These are phyloP conservation scores for Boechera retrofracta DNA, from an alignment of 345 rosid species.

Conservation along the genomic window DNA sequence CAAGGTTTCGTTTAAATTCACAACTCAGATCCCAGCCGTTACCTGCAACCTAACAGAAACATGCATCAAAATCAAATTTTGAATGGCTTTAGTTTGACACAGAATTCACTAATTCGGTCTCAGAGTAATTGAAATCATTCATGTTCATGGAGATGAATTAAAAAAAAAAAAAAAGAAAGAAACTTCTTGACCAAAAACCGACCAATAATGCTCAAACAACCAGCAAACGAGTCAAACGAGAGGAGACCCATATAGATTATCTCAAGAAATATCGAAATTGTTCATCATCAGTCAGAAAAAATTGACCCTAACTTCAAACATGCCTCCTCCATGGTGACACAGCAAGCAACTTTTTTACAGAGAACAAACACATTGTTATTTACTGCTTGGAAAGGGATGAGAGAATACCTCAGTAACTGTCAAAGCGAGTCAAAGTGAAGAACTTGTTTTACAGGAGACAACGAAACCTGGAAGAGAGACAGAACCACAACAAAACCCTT, in stretches of 20 bases:
- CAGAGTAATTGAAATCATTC: background rate
- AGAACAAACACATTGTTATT: background rate
- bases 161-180: background rate
- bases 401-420: conserved; percentile 22
- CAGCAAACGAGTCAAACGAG: background rate
- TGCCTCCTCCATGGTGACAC: background rate
- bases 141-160: background rate
- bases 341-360: conserved; percentile 5
- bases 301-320: background rate
- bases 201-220: background rate
- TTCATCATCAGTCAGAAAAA: background rate
- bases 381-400: background rate
- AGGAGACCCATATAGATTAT: background rate
- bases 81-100: background rate
- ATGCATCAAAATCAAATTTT: conserved; percentile 1
- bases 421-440: background rate
- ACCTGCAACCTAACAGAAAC: background rate
- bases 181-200: conserved; percentile 11
- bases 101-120: background rate
- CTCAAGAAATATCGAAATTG: background rate
- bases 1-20: background rate
- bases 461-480: background rate
- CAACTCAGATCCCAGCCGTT: background rate
- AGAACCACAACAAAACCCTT: conserved; percentile 12
- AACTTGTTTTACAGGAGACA: background rate